Evolutionary conservation across 2,329 filamentous ascomycete species (phyloP).

Genomic region (Chaetomiaceae sp.): DNA sequence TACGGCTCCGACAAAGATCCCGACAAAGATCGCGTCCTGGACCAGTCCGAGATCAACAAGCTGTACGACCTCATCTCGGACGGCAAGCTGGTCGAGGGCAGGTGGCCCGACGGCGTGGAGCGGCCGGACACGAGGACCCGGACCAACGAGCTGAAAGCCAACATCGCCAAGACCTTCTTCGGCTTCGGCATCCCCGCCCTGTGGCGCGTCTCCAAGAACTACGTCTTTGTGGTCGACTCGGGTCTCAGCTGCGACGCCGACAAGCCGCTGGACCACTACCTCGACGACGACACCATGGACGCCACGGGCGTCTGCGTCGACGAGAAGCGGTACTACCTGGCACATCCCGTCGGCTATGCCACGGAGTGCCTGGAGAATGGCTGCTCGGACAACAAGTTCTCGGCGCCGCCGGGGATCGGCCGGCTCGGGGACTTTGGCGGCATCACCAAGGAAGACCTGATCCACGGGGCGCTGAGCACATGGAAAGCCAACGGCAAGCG

Average conservation of each 20-base stretch:
- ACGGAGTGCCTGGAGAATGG: constrained; percentile 18
- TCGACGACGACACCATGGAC: constrained; percentile 24
- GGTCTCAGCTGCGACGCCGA: constrained; percentile 26
- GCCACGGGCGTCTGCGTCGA: constrained; percentile 29
- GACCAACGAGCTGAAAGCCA: constrained; percentile 8
- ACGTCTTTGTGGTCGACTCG: constrained; percentile 34
- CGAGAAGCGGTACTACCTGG: constrained; percentile 32
- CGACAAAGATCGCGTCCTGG: too few relatives aligned
- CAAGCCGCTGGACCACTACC: constrained; percentile 24
- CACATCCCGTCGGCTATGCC: constrained; percentile 26
- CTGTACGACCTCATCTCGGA: constrained; percentile 28
- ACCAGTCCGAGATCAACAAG: constrained; percentile 12
- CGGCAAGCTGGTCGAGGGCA: constrained; percentile 30
- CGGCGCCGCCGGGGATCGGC: constrained; percentile 28
- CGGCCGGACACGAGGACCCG: not conserved
- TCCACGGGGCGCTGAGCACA: constrained; percentile 29
- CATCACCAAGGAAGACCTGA: constrained; percentile 28
- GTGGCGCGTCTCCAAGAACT: constrained; percentile 28
- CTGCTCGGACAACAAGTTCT: constrained; percentile 22
- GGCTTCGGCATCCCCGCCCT: constrained; percentile 31
- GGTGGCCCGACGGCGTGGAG: too few relatives aligned
- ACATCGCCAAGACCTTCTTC: constrained; percentile 28
- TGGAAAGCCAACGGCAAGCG: constrained; percentile 30
- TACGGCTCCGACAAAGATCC: constrained; percentile 22
- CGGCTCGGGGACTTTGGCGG: constrained; percentile 27